These are phyloP conservation scores for Botrytis fragariae DNA, from an alignment of 2,329 filamentous ascomycete genomes.

Conservation along the genomic window DNA sequence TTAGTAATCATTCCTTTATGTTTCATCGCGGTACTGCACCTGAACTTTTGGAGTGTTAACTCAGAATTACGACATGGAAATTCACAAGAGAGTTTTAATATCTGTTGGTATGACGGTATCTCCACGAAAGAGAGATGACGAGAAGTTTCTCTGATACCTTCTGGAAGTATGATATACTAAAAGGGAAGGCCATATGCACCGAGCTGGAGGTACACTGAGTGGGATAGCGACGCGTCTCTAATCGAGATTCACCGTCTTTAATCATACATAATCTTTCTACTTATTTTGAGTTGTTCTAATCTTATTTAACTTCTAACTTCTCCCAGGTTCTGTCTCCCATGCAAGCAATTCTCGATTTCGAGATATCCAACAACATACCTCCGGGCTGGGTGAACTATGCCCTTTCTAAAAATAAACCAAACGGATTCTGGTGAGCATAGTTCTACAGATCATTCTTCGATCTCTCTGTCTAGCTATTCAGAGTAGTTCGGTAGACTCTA, in stretches of 20 bases:
- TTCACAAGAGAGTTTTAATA: neutral
- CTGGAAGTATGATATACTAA: too few relatives aligned
- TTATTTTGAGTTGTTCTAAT: neutral
- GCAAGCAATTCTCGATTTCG: constrained; percentile 90
- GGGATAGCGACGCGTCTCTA: neutral
- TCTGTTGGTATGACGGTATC: neutral
- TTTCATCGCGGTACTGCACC: neutral
- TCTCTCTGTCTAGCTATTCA: too few relatives aligned
- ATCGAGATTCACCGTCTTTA: neutral
- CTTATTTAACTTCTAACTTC: constrained; percentile 24
- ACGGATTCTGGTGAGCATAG: constrained; percentile 65
- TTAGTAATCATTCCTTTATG: constrained; percentile 51
- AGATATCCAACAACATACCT: constrained; percentile 71
- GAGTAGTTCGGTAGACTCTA: too few relatives aligned
- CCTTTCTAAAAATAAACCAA: constrained; percentile 73
- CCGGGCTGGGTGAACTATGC: constrained; percentile 89
- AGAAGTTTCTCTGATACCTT: neutral
- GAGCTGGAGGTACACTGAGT: neutral
- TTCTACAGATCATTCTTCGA: too few relatives aligned
- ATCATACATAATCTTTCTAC: neutral
- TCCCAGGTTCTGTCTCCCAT: constrained; percentile 78
- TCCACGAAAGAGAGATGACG: too few relatives aligned
- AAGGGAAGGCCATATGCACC: neutral
- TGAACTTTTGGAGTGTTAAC: neutral
- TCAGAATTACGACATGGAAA: neutral